Evolutionary conservation across 2,329 filamentous ascomycete genomes (phyloP).

Genomic region (Colletotrichum sp.): DNA sequence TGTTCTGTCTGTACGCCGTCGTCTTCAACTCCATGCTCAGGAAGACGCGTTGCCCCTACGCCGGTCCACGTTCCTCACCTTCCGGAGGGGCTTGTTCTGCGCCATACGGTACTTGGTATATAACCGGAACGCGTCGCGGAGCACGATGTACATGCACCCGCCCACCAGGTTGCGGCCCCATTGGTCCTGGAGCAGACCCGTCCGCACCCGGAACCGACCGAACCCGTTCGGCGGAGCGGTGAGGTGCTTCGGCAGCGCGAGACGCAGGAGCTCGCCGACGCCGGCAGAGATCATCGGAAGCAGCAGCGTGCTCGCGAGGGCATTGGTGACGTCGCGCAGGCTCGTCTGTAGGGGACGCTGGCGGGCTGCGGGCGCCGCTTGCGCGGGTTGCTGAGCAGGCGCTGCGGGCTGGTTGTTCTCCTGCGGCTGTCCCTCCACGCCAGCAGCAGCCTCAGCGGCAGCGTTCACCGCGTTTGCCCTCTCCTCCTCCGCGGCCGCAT

Average conservation of each 20-base stretch:
- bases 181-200: slow-evolving; percentile 77
- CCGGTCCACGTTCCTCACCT: slow-evolving; percentile 57
- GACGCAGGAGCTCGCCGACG: slow-evolving; percentile 77
- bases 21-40: neutral
- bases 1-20: neutral
- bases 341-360: slow-evolving; percentile 37
- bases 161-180: slow-evolving; percentile 92
- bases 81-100: slow-evolving; percentile 58
- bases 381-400: slow-evolving; percentile 12
- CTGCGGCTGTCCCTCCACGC: slow-evolving; percentile 36
- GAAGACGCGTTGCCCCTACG: slow-evolving; percentile 41
- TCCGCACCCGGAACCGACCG: slow-evolving; percentile 39
- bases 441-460: neutral
- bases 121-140: slow-evolving; percentile 71
- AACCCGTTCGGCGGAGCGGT: slow-evolving; percentile 43
- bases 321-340: slow-evolving; percentile 51
- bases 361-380: slow-evolving; percentile 23
- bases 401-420: neutral
- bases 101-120: slow-evolving; percentile 70
- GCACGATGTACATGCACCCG: slow-evolving; percentile 84
- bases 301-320: slow-evolving; percentile 64
- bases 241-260: slow-evolving; percentile 72
- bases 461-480: neutral
- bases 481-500: slow-evolving; percentile 30
- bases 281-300: slow-evolving; percentile 83